phyloP scores from a whole-genome alignment of 2,329 filamentous ascomycete genomes.

The Drechslerella stenobrocha region DNA sequence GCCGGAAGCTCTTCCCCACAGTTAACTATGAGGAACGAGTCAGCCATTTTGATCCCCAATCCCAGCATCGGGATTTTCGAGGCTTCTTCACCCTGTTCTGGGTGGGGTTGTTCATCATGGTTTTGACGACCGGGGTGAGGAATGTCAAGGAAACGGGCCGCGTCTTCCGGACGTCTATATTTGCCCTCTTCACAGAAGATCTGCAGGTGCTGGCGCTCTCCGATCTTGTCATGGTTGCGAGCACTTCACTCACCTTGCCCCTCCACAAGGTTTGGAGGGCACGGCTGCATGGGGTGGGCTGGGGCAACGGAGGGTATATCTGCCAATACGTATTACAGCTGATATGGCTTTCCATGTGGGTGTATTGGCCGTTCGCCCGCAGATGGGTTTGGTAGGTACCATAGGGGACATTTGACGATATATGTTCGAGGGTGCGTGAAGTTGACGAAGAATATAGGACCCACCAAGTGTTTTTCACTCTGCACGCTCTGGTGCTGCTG shows the following conservation, averaged over 20 bases:
- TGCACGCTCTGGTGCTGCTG: slow-evolving; percentile 86
- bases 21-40: slow-evolving; percentile 88
- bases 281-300: slow-evolving; percentile 65
- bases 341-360: slow-evolving; percentile 79
- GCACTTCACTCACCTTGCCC: slow-evolving; percentile 71
- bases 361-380: slow-evolving; percentile 78
- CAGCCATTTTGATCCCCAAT: slow-evolving; percentile 91
- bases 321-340: slow-evolving; percentile 82
- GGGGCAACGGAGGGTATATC: slow-evolving; percentile 75
- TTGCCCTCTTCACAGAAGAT: slow-evolving; percentile 83
- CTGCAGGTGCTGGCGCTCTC: slow-evolving; percentile 82
- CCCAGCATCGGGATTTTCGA: slow-evolving; percentile 89
- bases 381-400: slow-evolving; percentile 71
- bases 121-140: slow-evolving; percentile 86
- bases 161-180: slow-evolving; percentile 81
- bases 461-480: slow-evolving; percentile 87
- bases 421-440: neutral
- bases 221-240: slow-evolving; percentile 81
- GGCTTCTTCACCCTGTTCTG: slow-evolving; percentile 99
- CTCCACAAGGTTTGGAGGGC: slow-evolving; percentile 67
- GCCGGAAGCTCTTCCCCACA: slow-evolving; percentile 84
- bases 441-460: slow-evolving; percentile 64
- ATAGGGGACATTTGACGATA: neutral
- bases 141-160: slow-evolving; percentile 93
- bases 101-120: slow-evolving; percentile 96